Percentiles rank a stretch among this genome's conserved stretches.
Conservation (phyloP, 2,329 filamentous ascomycete genomes). For the Colletotrichum trifolii region DNA sequence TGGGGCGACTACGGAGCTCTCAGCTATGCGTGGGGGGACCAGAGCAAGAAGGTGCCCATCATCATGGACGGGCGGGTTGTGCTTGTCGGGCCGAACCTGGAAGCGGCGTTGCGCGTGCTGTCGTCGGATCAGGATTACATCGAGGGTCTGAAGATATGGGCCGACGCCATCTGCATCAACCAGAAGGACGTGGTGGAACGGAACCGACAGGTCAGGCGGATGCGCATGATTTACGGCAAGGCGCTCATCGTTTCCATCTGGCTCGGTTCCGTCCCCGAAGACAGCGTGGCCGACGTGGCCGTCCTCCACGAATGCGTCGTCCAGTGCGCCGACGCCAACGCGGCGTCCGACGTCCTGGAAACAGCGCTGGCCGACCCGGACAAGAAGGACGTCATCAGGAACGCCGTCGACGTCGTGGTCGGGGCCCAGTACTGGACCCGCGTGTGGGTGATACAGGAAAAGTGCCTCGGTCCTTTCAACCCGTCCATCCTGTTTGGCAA, state of each 20-base stretch:
- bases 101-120: constrained; percentile 22
- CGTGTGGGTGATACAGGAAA: constrained; percentile 30
- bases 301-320: constrained; percentile 14
- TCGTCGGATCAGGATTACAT: constrained; percentile 22
- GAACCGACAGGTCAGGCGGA: constrained; percentile 37
- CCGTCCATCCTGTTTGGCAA: constrained; percentile 29
- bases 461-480: constrained; percentile 22
- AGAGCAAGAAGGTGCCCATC: constrained; percentile 12
- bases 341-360: constrained; percentile 10
- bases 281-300: constrained; percentile 22
- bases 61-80: constrained; percentile 19
- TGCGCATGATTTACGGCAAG: constrained; percentile 35
- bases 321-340: constrained; percentile 4
- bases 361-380: neutral
- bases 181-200: constrained; percentile 36
- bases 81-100: constrained; percentile 20
- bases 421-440: constrained; percentile 18
- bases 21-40: constrained; percentile 27
- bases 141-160: constrained; percentile 33
- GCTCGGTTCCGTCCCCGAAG: constrained; percentile 29
- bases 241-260: constrained; percentile 34
- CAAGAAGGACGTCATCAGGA: constrained; percentile 8
- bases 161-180: constrained; percentile 40
- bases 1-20: constrained; percentile 30
- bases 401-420: constrained; percentile 15